Conservation (phyloP, 1,284 basidiomycete genomes). For the Rhodotorula sp. region DNA sequence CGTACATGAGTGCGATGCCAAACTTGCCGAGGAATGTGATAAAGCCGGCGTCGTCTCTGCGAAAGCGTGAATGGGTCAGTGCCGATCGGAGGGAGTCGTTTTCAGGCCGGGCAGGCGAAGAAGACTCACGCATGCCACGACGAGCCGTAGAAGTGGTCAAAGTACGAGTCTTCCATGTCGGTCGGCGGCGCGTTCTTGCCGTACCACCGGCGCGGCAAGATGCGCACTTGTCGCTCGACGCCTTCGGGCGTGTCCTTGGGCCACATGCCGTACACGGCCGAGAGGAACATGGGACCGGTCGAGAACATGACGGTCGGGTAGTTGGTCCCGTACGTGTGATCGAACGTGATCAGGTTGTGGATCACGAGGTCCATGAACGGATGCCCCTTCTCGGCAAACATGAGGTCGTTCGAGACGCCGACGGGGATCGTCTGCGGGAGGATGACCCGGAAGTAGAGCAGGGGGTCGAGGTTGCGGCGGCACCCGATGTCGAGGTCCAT, state of each 20-base stretch:
- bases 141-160: constrained; percentile 91
- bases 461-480: constrained; percentile 79
- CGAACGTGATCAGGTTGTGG: constrained; percentile 83
- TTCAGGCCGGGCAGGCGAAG: background rate
- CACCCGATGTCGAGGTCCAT: constrained; percentile 98
- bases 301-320: constrained; percentile 99
- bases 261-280: constrained; percentile 80
- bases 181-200: constrained; percentile 88
- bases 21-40: constrained; percentile 83
- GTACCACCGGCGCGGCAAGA: constrained; percentile 89
- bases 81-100: background rate
- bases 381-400: constrained; percentile 81
- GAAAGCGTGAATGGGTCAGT: constrained; percentile 44
- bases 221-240: constrained; percentile 64
- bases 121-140: constrained; percentile 64
- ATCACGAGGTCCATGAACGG: constrained; percentile 92
- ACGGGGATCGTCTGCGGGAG: constrained; percentile 94
- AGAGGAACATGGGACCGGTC: constrained; percentile 79
- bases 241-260: constrained; percentile 61
- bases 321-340: constrained; percentile 88
- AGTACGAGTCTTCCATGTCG: constrained; percentile 88
- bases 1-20: constrained; percentile 81
- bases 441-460: constrained; percentile 84
- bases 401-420: constrained; percentile 95
- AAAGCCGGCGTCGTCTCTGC: constrained; percentile 88